Evolutionary conservation across 768 basidiomycete genomes (phyloP).

Genomic region (Russula olivacea): DNA sequence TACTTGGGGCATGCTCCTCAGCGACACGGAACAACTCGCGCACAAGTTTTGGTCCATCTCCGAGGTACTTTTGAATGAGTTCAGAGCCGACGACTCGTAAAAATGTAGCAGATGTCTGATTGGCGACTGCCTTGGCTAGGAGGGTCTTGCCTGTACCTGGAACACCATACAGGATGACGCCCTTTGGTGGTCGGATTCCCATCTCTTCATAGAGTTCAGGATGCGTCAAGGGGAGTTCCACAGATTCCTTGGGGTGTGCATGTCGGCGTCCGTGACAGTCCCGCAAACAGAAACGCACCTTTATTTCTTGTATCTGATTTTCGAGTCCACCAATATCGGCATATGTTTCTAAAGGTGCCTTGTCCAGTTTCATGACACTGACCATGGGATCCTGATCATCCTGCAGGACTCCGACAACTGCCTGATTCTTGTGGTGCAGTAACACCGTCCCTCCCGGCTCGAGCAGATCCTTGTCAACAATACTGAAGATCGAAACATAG

Average conservation of each 20-base stretch:
- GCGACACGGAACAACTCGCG: conserved; percentile 96
- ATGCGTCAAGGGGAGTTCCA: conserved; percentile 94
- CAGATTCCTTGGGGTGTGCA: conserved; percentile 70
- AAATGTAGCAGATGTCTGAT: conserved; percentile 98
- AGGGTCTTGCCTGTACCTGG: conserved; percentile 98
- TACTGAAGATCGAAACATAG: conserved; percentile 96
- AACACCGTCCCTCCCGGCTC: conserved; percentile 95
- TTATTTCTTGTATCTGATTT: conserved; percentile 97
- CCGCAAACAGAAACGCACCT: conserved; percentile 44
- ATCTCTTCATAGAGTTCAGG: conserved; percentile 99
- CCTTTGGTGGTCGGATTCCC: conserved; percentile 99
- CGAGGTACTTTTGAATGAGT: conserved; percentile 98
- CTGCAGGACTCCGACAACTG: conserved; percentile 90
- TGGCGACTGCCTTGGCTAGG: conserved; percentile 94
- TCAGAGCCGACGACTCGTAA: conserved; percentile 96
- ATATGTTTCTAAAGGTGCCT: conserved; percentile 98
- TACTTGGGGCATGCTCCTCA: conserved; percentile 96
- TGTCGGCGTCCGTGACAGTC: neutral
- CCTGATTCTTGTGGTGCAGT: conserved; percentile 91
- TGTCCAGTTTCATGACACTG: conserved; percentile 98
- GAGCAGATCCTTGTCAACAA: conserved; percentile 95
- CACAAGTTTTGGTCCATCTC: conserved; percentile 97
- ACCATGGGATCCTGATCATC: conserved; percentile 96
- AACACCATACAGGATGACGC: conserved; percentile 97
- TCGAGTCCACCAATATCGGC: conserved; percentile 98